Percentiles rank a stretch among this genome's conserved stretches.
Evolutionary conservation across 768 basidiomycete species (phyloP).

Genomic region (Fistulinella prunicolor): DNA sequence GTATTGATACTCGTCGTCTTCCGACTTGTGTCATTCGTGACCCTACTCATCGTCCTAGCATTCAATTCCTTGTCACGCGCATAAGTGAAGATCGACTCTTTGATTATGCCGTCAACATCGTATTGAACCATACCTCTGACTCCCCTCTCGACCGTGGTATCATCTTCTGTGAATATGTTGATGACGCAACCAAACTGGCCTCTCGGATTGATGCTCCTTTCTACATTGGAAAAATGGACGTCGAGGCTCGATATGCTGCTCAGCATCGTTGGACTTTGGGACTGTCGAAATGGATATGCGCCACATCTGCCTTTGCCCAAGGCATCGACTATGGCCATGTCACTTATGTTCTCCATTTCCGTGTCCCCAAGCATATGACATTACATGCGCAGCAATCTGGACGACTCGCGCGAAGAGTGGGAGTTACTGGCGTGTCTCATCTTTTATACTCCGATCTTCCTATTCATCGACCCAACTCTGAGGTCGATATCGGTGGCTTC

Average conservation of each 20-base stretch:
- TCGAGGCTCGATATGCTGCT: neutral
- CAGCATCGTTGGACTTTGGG: neutral
- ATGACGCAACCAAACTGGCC: neutral
- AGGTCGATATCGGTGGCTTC: neutral
- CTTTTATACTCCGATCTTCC: neutral
- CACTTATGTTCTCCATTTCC: slow-evolving; percentile 4
- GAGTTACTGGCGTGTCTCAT: neutral
- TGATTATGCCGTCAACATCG: too few relatives aligned
- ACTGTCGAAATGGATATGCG: slow-evolving; percentile 3
- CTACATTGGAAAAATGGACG: slow-evolving; percentile 1
- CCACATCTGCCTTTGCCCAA: slow-evolving; percentile 4
- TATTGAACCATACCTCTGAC: neutral
- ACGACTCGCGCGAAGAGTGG: neutral
- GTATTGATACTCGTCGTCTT: neutral
- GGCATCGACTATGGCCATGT: slow-evolving; percentile 5
- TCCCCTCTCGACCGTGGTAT: neutral
- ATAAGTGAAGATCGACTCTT: too few relatives aligned
- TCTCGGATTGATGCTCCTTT: neutral
- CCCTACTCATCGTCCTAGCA: neutral
- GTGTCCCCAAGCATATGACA: slow-evolving; percentile 3
- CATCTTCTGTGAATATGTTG: neutral
- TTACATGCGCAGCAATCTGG: slow-evolving; percentile 6
- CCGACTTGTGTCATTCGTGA: neutral
- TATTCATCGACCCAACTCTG: neutral
- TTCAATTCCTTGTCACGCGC: neutral